A percentile compares a stretch with the other conserved stretches of the same genome.
Evolutionary conservation across 2,329 filamentous ascomycete genomes (phyloP).

Genomic region (Chrysoporthe cubensis): DNA sequence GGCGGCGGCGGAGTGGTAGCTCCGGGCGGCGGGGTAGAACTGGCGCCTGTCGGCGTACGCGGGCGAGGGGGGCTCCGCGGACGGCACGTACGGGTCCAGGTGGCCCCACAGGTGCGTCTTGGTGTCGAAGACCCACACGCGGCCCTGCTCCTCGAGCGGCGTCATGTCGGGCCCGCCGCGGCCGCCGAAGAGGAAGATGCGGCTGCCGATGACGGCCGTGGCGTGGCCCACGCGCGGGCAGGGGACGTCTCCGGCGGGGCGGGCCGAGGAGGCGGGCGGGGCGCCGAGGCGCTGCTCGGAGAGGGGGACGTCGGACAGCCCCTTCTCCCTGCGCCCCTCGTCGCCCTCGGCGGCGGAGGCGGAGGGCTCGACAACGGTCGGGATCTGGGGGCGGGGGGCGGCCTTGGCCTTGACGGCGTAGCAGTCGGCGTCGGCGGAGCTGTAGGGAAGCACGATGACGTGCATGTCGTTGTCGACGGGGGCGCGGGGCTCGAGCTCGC

Average conservation of each 20-base stretch:
- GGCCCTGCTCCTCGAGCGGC: slow-evolving; percentile 73
- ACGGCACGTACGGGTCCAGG: slow-evolving; percentile 56
- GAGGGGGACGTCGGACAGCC: slow-evolving; percentile 32
- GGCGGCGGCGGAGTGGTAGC: slow-evolving; percentile 68
- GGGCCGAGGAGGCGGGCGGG: background rate
- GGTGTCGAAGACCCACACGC: slow-evolving; percentile 77
- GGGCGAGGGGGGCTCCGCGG: slow-evolving; percentile 37
- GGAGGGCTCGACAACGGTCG: slow-evolving; percentile 34
- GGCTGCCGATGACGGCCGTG: slow-evolving; percentile 67
- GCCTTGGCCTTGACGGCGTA: slow-evolving; percentile 56
- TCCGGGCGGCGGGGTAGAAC: slow-evolving; percentile 65
- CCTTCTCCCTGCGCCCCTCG: slow-evolving; percentile 39
- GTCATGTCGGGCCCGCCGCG: slow-evolving; percentile 70
- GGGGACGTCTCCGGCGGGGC: slow-evolving; percentile 55
- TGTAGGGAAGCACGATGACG: slow-evolving; percentile 63
- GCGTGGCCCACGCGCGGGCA: slow-evolving; percentile 74
- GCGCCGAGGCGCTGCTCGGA: slow-evolving; percentile 6
- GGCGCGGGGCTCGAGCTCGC: slow-evolving; percentile 66
- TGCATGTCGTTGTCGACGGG: slow-evolving; percentile 76
- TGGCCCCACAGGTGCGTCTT: slow-evolving; percentile 65
- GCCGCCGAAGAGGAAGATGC: slow-evolving; percentile 82
- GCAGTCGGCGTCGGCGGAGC: slow-evolving; percentile 62
- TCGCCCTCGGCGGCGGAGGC: slow-evolving; percentile 26
- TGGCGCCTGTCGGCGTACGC: slow-evolving; percentile 34
- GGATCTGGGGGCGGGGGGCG: slow-evolving; percentile 33